Evolutionary conservation across 2,329 filamentous ascomycete genomes (phyloP), one percentile per base, ranked within the genome.

Genomic region (Reticulascus tulasneorum): DNA sequence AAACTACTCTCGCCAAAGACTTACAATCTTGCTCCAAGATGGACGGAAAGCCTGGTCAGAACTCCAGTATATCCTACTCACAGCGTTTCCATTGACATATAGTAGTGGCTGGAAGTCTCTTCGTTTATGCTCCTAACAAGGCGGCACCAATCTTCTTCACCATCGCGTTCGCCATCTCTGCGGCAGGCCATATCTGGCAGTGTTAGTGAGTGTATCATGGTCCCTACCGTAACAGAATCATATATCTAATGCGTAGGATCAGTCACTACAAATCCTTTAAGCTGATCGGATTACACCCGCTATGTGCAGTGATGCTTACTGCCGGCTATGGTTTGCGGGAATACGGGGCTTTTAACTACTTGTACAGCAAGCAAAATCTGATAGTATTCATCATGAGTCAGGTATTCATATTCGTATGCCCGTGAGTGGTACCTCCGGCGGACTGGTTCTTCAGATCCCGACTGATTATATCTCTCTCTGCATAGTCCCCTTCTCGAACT

Each of bases 401-500:
- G 25, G 52, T 62, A 8, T 56, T 54, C 29, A 59, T 60, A 15
- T 58, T 49, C 29, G 33, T 61, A 11, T 59, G 54, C 28, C 63
- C 62, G 64, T 66, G 34, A 52, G 62, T 59, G 3, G 20, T 10
- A 6, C 11, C 7, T 4, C 11, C 9, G n/a, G n/a, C n/a, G n/a
- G n/a, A 17, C 18, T 28, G 13, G 9, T n/a, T 10, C 15, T 9
- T 18, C 22, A 27, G 12, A 13, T 9, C 32, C 13, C 15, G 1
- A 16, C 9, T 18, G 12, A n/a, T 19, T 9, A 7, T 4, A 24
- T 5, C 7, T 11, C 1, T 24, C 8, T n/a, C 26, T 10, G 4
- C 3, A 20, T 38, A 75, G 75, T 4, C 79, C 80, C 0, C 60
- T 83, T 5, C 71, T 81, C 33, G 77, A 80, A 41, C 70, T 79